Evolutionary conservation across 2,329 filamentous ascomycete genomes (phyloP).

Genomic region (Nigrospora sphaerica): DNA sequence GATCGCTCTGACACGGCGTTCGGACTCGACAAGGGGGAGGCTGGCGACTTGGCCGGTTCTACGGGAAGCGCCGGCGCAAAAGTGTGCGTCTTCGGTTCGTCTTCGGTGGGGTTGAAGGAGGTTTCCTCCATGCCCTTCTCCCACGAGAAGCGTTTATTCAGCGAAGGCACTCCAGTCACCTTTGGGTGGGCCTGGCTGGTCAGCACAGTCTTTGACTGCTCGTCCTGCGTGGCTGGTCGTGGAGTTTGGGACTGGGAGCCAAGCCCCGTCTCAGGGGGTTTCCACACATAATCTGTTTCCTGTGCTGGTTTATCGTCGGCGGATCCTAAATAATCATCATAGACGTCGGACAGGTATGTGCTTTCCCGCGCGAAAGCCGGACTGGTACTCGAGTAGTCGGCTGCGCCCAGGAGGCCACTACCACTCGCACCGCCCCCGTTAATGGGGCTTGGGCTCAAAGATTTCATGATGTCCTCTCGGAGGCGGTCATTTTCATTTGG

Average conservation of each 20-base stretch:
- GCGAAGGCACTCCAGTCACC: constrained; percentile 1
- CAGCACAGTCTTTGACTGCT: no score
- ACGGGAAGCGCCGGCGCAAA: not conserved
- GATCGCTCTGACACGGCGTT: not conserved
- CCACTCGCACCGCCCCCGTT: constrained; percentile 11
- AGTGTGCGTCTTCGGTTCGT: not conserved
- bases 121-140: constrained; percentile 23
- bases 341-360: constrained; percentile 57
- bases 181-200: constrained; percentile 4
- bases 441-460: constrained; percentile 42
- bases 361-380: constrained; percentile 40
- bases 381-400: constrained; percentile 6
- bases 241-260: no score
- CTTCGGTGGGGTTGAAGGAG: constrained; percentile 6
- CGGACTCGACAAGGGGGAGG: not conserved
- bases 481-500: constrained; percentile 65
- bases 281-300: constrained; percentile 13
- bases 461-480: constrained; percentile 68
- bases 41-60: not conserved
- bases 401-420: constrained; percentile 5
- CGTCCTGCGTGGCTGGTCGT: no score
- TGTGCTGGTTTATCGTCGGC: constrained; percentile 31
- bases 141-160: constrained; percentile 33
- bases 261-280: no score
- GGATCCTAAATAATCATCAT: constrained; percentile 60